Evolutionary conservation across 2,329 filamentous ascomycete genomes (phyloP), one percentile per base, ranked within the genome.

Genomic region (Neurospora sp.): DNA sequence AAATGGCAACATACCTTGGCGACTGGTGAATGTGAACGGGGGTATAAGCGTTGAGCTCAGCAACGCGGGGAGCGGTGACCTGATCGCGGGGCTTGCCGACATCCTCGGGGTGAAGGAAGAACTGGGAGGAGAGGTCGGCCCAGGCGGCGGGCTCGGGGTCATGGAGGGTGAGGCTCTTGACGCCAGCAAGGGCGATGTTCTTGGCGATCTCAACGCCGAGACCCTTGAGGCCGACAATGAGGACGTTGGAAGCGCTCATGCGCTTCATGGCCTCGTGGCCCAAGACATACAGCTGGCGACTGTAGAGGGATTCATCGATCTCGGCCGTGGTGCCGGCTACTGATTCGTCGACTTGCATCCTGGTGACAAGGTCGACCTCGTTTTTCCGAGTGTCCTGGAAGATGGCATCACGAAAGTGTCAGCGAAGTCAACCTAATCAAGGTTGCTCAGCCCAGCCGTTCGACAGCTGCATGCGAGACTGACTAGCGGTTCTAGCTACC

Each of bases 131-230:
- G 40, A 99, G 89, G 78, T 99, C 96, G 76, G 93, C 87, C 75
- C 97, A 91, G 75, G 90, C 86, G 69, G 92, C 91, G 58, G 93
- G 93, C 67, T 90, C 89, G 66, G 96, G 95, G 79, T 99, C 96
- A 84, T 93, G 93, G 69, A 99, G 87, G 1, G 95, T 96, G 75
- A 99, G 84, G 78, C 94, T 97, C 86, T 99, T 99, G 82, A 99
- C 96, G 80, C 96, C 96, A 76, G 96, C 96, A 76, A 99, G 90
- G 71, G 96, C 96, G 78, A 99, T 93, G 78, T 99, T 99, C 87
- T 99, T 99, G 78, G 96, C 95, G 76, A 99, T 96, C 82, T 99
- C 96, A 70, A 97, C 95, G 84, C 96, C 96, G 52, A 99, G 87
- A 68, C 96, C 96, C 80, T 96, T 95, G 75, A 98, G 84, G 73